Base-by-base conservation (phyloP, 2,329 filamentous ascomycete genomes). In the Aspergillus novoparasiticus region DNA sequence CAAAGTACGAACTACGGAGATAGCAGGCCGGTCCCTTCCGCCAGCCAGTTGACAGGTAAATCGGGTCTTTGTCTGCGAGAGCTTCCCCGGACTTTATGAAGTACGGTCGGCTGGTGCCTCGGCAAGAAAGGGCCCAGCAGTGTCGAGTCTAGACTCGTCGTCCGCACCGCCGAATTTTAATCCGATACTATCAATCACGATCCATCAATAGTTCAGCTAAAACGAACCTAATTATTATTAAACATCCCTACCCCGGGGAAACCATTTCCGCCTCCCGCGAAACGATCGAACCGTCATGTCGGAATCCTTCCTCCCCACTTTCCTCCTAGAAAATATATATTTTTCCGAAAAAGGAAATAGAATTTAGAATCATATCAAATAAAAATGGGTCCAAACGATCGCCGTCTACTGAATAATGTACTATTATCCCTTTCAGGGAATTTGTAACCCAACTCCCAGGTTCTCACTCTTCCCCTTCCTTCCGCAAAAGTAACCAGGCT, bases 211-310 rank as follows among this genome's bases (percentile, higher is more conserved):
- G 58, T 60, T 34, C 34, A 36, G 21, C 43, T 50, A 5, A 21
- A 32, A 43, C 39, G n/a, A 45, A 45, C 36, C 36, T 32, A 46
- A 45, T 53, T 21, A 56, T 57, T 46, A 41, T 61, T 51, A 51
- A 51, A 51, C 48, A 50, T 16, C 48, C 12, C 45, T 16, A 14
- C 28, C 48, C 48, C 48, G 57, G 32, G 19, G 34, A 50, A 59
- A 21, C n/a, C 34, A 26, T n/a, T 55, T 55, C 51, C 51, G 32
- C 30, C 30, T 57, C 32, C 51, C 32, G 51, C 51, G 32, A 39
- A 55, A 55, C 58, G 61, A 67, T 68, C 61, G 65, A 64, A 66
- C 67, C 67, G 59, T 59, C 57, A 58, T 28, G 56, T 63, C 60
- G 65, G 67, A 66, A 62, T 64, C 43, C 32, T 56, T 53, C 19